Percentiles rank a stretch among this genome's conserved stretches.
phyloP scores from a whole-genome alignment of 352 stramenopile genomes.

The Hyphochytrium catenoides region DNA sequence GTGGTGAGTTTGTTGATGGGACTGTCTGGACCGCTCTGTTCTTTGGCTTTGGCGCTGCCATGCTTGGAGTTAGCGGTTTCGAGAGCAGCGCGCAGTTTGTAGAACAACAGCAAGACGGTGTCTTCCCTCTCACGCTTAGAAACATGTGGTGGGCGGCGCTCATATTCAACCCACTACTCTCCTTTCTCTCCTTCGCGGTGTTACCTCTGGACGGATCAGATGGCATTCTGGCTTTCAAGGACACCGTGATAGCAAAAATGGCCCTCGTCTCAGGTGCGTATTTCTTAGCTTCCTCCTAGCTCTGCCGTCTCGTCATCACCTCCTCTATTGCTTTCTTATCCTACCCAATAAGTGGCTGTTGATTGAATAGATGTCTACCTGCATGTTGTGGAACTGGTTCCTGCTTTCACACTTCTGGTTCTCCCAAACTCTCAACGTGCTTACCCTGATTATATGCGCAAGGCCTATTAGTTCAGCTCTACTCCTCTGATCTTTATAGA shows the following conservation, averaged over 20 bases:
- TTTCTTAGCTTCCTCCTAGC: too few species aligned
- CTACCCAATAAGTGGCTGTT: too few species aligned
- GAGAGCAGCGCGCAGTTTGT: constrained; percentile 84
- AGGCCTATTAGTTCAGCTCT: too few species aligned
- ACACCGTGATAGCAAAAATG: constrained; percentile 73
- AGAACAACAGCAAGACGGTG: constrained; percentile 74
- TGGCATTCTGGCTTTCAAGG: constrained; percentile 27
- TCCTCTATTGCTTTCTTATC: too few species aligned
- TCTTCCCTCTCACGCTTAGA: constrained; percentile 78
- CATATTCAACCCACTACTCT: constrained; percentile 81
- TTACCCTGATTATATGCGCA: too few species aligned
- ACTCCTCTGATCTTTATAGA: too few species aligned
- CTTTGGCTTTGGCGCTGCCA: constrained; percentile 71
- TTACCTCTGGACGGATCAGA: constrained; percentile 28
- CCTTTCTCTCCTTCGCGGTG: constrained; percentile 63
- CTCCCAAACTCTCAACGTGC: too few species aligned
- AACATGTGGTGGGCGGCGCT: constrained; percentile 82
- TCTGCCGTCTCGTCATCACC: too few species aligned
- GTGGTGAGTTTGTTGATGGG: constrained; percentile 27
- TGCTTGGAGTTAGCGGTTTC: constrained; percentile 83
- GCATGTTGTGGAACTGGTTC: too few species aligned
- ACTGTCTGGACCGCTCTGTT: constrained; percentile 63
- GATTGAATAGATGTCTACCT: too few species aligned
- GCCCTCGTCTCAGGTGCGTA: too few species aligned
- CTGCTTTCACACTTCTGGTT: too few species aligned